phyloP scores from a whole-genome alignment of 2,329 filamentous ascomycete species.

The Aspergillus jensenii region DNA sequence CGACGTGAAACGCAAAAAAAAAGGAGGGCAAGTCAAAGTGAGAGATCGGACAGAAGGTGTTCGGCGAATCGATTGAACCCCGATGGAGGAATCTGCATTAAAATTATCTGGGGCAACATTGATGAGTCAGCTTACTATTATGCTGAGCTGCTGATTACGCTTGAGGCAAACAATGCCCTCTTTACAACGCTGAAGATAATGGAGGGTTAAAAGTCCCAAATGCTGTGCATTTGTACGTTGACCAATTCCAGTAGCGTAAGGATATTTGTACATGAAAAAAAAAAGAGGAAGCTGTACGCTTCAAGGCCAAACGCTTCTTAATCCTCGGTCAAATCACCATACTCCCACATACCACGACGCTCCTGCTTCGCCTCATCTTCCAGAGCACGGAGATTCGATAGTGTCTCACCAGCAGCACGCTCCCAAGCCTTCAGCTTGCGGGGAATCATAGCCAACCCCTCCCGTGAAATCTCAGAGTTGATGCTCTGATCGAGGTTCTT shows the following conservation, averaged over 20 bases:
- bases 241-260: neutral
- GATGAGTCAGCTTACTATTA: conserved; percentile 1
- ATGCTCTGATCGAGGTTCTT: conserved; percentile 72
- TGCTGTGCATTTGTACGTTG: neutral
- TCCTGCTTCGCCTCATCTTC: conserved; percentile 77
- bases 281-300: neutral
- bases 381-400: conserved; percentile 70
- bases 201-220: neutral
- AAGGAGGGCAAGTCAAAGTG: neutral
- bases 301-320: conserved; percentile 39
- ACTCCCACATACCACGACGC: conserved; percentile 93
- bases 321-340: conserved; percentile 92
- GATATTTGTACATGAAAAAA: conserved; percentile 10
- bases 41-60: conserved; percentile 1
- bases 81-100: neutral
- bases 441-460: conserved; percentile 87
- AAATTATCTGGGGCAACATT: neutral
- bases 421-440: conserved; percentile 92
- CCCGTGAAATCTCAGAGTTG: conserved; percentile 81
- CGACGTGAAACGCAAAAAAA: neutral
- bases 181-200: too few relatives aligned
- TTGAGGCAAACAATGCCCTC: neutral
- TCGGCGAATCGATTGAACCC: neutral
- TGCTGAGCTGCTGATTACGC: neutral
- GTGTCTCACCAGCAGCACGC: conserved; percentile 68